Percentiles rank a stretch among this genome's conserved stretches.
Conservation (phyloP, 805 yeast genomes). For the Metschnikowia dekortorum region DNA sequence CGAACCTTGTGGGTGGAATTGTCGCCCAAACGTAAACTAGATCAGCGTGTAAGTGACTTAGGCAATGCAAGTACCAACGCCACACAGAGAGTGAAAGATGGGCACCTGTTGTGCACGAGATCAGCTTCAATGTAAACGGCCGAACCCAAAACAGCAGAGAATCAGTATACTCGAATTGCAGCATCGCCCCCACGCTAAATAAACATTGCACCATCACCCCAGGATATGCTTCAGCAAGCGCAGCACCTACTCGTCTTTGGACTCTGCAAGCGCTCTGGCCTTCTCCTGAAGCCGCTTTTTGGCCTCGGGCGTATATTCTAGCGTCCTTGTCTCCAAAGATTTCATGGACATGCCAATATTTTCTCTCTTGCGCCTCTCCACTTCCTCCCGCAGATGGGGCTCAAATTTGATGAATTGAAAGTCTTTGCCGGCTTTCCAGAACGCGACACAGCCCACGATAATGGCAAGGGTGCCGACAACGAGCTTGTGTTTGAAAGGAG, state of each 20-base stretch:
- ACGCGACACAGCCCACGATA: conserved; percentile 30
- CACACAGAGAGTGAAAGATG: neutral
- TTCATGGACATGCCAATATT: conserved; percentile 26
- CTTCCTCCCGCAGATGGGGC: conserved; percentile 37
- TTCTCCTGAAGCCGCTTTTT: conserved; percentile 26
- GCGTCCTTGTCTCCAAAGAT: conserved; percentile 31
- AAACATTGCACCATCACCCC: no score
- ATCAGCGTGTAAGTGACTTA: neutral
- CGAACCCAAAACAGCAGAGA: neutral
- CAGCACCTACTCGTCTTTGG: neutral
- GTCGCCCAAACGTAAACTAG: neutral
- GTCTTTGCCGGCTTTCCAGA: conserved; percentile 34
- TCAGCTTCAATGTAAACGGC: neutral
- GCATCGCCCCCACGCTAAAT: no score
- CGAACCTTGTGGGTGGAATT: neutral
- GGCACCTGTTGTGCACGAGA: neutral
- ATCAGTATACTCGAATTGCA: no score
- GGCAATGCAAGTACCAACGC: neutral
- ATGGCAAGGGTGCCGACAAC: conserved; percentile 36
- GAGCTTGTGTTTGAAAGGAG: conserved; percentile 31
- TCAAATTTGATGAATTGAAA: conserved; percentile 36
- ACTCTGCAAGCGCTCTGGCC: conserved; percentile 1
- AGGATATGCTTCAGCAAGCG: no score
- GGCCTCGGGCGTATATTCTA: conserved; percentile 43
- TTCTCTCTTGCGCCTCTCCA: conserved; percentile 33